Percentiles rank a stretch among this genome's conserved stretches.
Conservation (phyloP, 1,284 basidiomycete species). For the Tremellales sp. region DNA sequence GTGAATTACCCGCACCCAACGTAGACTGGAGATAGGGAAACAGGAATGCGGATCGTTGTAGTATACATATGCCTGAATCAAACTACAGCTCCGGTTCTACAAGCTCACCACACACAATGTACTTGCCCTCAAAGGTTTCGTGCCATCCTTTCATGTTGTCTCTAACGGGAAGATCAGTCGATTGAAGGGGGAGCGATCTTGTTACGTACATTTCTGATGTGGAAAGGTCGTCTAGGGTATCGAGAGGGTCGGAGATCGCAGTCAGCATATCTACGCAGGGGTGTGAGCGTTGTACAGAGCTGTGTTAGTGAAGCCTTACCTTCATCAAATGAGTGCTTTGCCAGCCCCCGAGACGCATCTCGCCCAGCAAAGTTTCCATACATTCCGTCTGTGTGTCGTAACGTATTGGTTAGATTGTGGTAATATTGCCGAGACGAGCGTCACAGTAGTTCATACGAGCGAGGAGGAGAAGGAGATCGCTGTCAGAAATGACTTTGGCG, state of each 20-base stretch:
- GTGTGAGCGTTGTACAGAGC: background rate
- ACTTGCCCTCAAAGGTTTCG: slow-evolving; percentile 83
- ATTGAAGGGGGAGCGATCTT: background rate
- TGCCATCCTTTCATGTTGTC: slow-evolving; percentile 92
- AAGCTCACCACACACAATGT: slow-evolving; percentile 76
- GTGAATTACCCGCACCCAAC: too few species aligned
- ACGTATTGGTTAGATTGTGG: background rate
- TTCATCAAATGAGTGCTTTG: slow-evolving; percentile 88
- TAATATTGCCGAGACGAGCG: background rate
- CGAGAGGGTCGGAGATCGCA: slow-evolving; percentile 76
- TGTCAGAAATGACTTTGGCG: too few species aligned
- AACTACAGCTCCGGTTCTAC: too few species aligned
- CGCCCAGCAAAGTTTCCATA: slow-evolving; percentile 95
- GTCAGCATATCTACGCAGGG: slow-evolving; percentile 76
- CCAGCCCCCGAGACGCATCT: slow-evolving; percentile 92
- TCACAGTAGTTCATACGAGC: too few species aligned
- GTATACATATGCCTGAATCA: too few species aligned
- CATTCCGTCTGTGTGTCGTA: slow-evolving; percentile 71
- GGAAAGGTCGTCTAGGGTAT: slow-evolving; percentile 72
- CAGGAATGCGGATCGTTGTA: too few species aligned
- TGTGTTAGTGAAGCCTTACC: slow-evolving; percentile 56
- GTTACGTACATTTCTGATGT: slow-evolving; percentile 72
- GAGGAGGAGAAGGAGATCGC: too few species aligned
- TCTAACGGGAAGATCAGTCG: slow-evolving; percentile 48
- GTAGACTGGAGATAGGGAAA: too few species aligned